Evolutionary conservation across 371 early-diverging fungal species (phyloP), one percentile per base, ranked within the genome.

Genomic region (Cladochytrium tenue): DNA sequence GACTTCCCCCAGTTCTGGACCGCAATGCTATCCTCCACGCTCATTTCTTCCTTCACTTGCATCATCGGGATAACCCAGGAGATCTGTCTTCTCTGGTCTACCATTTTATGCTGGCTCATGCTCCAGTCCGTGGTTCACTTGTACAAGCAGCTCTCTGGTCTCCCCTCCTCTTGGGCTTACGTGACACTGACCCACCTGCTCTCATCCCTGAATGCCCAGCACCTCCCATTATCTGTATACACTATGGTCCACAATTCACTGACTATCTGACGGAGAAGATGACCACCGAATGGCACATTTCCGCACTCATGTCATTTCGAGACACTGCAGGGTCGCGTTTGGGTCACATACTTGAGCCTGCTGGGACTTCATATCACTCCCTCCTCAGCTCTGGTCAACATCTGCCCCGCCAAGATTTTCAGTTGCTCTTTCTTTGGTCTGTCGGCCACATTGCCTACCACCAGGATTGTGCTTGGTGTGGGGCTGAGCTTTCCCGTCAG

Each of bases 391-490:
- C n/a, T n/a, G n/a, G n/a, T n/a, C n/a, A n/a, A n/a, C n/a, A n/a
- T n/a, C n/a, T n/a, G n/a, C n/a, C n/a, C n/a, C n/a, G n/a, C n/a
- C n/a, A n/a, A n/a, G n/a, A n/a, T n/a, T n/a, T n/a, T n/a, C n/a
- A n/a, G n/a, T n/a, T n/a, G n/a, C 0, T 66, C 0, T 15, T 55
- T 1, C 31, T 66, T 15, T 66, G 66, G 66, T 25, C 60, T 33
- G 30, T 60, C 28, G 66, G 66, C 33, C 17, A 33, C 15, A 33
- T 66, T 3, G 23, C 51, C 26, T 50, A 23, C 53, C 66, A 66
- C 53, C 66, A 66, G 50, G 52, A 26, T 7, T 66, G 66, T 31
- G 32, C n/a, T 4, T n/a, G 35, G 2, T 66, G 66, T 35, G 61
- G 36, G 28, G 59, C 43, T 13, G 20, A 43, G 43, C n/a, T n/a